Conservation (phyloP, 2,329 filamentous ascomycete genomes). For the Colletotrichum sublineola region DNA sequence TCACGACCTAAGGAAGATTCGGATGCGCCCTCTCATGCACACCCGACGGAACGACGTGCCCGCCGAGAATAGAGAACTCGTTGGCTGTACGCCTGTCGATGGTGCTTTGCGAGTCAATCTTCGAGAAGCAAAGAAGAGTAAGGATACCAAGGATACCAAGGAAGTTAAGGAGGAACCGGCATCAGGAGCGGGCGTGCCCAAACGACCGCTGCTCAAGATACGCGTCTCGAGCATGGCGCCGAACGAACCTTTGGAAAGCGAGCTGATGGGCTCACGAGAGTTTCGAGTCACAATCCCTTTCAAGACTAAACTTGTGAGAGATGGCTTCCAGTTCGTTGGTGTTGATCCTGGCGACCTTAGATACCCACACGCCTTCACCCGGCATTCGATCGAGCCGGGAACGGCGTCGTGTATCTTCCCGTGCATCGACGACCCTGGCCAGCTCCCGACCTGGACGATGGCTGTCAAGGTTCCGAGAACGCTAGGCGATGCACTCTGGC, state of each 20-base stretch:
- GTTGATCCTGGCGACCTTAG: constrained; percentile 82
- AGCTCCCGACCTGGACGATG: constrained; percentile 88
- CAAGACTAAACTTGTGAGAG: constrained; percentile 78
- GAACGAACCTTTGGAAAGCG: constrained; percentile 47
- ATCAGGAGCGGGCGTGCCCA: constrained; percentile 24
- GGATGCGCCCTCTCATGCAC: constrained; percentile 67
- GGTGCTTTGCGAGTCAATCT: constrained; percentile 64
- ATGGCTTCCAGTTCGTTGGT: constrained; percentile 93
- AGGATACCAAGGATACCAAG: constrained; percentile 33
- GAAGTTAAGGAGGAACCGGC: constrained; percentile 24
- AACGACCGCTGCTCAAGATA: constrained; percentile 58
- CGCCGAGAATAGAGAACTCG: constrained; percentile 66
- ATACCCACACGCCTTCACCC: constrained; percentile 93
- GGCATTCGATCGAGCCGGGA: constrained; percentile 82
- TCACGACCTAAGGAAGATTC: constrained; percentile 80
- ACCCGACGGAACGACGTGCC: constrained; percentile 66
- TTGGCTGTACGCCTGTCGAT: constrained; percentile 69
- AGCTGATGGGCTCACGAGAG: constrained; percentile 67
- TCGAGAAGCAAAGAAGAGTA: constrained; percentile 48
- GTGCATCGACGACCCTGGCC: constrained; percentile 87
- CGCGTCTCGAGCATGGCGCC: constrained; percentile 56
- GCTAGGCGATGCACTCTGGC: constrained; percentile 79
- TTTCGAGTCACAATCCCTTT: constrained; percentile 79
- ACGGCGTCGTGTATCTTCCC: constrained; percentile 90
- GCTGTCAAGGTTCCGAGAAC: constrained; percentile 89